Base-by-base conservation (phyloP, 331 rosid species). In the Cydonia oblonga region DNA sequence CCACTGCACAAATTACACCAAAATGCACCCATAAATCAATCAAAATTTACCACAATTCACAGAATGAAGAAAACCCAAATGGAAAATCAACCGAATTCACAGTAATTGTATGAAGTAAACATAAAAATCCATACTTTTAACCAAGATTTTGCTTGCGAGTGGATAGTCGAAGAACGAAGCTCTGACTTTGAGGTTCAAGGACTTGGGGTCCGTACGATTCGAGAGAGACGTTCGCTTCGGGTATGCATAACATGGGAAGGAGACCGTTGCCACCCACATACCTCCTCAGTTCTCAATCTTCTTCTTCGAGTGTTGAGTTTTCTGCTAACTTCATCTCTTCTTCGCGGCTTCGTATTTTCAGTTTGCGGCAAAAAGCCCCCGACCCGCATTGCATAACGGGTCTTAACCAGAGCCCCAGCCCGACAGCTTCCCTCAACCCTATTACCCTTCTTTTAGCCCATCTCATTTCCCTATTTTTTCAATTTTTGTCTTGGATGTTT, bases 141-240 rank as follows among this genome's bases (percentile, higher is more conserved):
- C 84, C 69, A 88, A 52, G 65, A 92, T 73, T 88, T 86, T 86
- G 90, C 92, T 87, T 20, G 90, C 96, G 54, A 92, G 97, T 3
- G 97, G 95, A 65, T 77, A 88, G 28, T 84, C 86, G 32, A 75
- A 88, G 81, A 82, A 76, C 78, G 89, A 91, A 29, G 91, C 81
- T 82, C 77, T 76, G 5, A 40, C 5, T 40, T 12, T 15, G 75
- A 89, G 78, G 24, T 64, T 87, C 32, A 80, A 66, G 71, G 83
- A 69, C 74, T 53, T 76, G 78, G 73, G 32, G 6, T 30, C 25
- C 7, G 33, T 6, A 44, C 52, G 53, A 23, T 67, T 64, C 14
- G 81, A 33, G 23, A 40, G 2, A 12, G 3, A 2, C 11, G 3
- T 40, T 2, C 5, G 46, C 23, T 57, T 71, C 5, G 54, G 66